Conservation (phyloP, 2,329 filamentous ascomycete genomes). For the Aspergillus ochraceoroseus region DNA sequence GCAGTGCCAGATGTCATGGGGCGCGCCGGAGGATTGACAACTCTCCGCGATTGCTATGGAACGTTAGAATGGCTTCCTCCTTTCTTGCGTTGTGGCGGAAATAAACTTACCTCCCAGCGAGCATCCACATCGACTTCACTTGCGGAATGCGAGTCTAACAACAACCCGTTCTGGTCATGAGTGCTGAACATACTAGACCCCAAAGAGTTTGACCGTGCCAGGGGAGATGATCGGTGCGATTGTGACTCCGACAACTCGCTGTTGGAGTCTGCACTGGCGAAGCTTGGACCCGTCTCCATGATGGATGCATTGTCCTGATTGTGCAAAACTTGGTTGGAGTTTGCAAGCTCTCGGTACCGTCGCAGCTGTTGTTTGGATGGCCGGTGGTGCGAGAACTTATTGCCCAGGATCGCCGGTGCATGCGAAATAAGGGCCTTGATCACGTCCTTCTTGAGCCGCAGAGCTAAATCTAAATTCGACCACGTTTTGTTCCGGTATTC, state of each 20-base stretch:
- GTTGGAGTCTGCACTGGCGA: constrained; percentile 38
- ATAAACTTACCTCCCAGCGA: constrained; percentile 36
- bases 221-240: constrained; percentile 36
- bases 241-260: constrained; percentile 38
- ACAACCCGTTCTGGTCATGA: constrained; percentile 22
- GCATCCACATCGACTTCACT: constrained; percentile 38
- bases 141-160: constrained; percentile 33
- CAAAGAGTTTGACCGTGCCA: constrained; percentile 34
- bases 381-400: constrained; percentile 88
- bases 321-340: constrained; percentile 62
- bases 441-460: constrained; percentile 90
- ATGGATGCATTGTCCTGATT: constrained; percentile 30
- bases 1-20: constrained; percentile 31
- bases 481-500: constrained; percentile 99
- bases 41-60: constrained; percentile 32
- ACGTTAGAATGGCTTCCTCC: constrained; percentile 16
- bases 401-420: constrained; percentile 91
- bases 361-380: constrained; percentile 74
- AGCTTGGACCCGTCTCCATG: constrained; percentile 31
- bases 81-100: not conserved
- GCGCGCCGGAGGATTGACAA: constrained; percentile 30
- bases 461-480: constrained; percentile 91
- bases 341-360: constrained; percentile 78
- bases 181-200: constrained; percentile 30
- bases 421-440: constrained; percentile 92